Percentiles rank a stretch among this genome's conserved stretches.
Conservation (phyloP, 495 filamentous ascomycete species). For the Copromyces sp. region DNA sequence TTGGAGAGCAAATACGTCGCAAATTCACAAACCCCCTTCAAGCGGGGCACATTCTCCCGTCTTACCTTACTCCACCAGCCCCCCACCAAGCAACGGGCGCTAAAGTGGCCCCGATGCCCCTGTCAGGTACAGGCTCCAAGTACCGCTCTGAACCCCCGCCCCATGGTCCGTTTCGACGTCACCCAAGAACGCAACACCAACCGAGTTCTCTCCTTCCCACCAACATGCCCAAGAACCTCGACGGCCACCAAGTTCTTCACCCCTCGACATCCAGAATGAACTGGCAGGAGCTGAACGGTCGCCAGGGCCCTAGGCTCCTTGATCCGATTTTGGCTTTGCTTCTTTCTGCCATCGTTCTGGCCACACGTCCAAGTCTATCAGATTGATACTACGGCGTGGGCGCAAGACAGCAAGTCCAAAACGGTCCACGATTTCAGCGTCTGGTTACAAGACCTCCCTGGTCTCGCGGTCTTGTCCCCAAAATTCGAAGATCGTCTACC, state of each 20-base stretch:
- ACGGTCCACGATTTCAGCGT: background rate
- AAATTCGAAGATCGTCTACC: background rate
- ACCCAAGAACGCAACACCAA: background rate
- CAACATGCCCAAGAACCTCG: background rate
- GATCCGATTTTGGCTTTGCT: background rate
- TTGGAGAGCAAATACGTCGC: background rate
- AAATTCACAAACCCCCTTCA: background rate
- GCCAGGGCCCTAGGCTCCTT: background rate
- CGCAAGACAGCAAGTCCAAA: background rate
- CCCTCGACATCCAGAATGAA: background rate
- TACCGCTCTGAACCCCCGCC: background rate
- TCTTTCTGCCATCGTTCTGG: background rate
- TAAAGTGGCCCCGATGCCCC: background rate
- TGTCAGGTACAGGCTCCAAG: background rate
- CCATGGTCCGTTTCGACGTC: background rate
- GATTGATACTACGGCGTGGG: background rate
- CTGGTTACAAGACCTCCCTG: background rate
- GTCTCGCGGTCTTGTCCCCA: background rate
- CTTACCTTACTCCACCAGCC: background rate
- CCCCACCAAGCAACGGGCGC: background rate
- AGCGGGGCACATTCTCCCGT: background rate
- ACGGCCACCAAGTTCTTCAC: background rate
- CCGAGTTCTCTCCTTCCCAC: background rate
- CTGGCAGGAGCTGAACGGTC: background rate
- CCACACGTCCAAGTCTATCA: background rate